Percentiles rank a stretch among this genome's conserved stretches.
Evolutionary conservation across 129 eudicot genomes (phyloP).

Genomic region (Sambucus nigra): DNA sequence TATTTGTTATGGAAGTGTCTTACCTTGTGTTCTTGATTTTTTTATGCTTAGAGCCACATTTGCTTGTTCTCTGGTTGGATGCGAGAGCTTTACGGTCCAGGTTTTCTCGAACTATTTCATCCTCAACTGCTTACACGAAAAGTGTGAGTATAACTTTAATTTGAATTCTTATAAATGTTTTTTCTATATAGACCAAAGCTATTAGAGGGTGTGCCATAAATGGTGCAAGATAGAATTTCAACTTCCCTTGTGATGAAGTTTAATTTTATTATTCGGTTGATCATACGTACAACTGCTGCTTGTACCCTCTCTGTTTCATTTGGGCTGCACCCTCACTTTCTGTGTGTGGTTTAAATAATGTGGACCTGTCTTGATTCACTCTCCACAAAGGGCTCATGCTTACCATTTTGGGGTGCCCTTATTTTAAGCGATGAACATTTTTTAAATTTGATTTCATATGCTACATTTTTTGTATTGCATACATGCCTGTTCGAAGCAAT

Average conservation of each 20-base stretch:
- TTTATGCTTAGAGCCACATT: slow-evolving; percentile 46
- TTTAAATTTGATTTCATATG: neutral
- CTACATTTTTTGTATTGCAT: neutral
- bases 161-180: neutral
- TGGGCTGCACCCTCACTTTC: neutral
- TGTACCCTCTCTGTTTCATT: neutral
- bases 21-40: slow-evolving; percentile 7
- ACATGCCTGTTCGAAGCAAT: neutral
- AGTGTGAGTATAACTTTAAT: slow-evolving; percentile 52
- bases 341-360: neutral
- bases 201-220: neutral
- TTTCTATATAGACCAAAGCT: neutral
- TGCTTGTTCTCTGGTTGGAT: slow-evolving; percentile 96
- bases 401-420: neutral
- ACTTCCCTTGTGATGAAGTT: neutral
- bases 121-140: slow-evolving; percentile 70
- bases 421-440: neutral
- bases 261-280: neutral
- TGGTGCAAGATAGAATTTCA: neutral
- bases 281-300: neutral
- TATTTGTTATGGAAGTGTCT: neutral
- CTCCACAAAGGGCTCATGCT: neutral
- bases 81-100: slow-evolving; percentile 79
- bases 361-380: neutral
- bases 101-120: slow-evolving; percentile 76